Conservation (phyloP, 2,329 filamentous ascomycete genomes). For the Periglandula ipomoeae region DNA sequence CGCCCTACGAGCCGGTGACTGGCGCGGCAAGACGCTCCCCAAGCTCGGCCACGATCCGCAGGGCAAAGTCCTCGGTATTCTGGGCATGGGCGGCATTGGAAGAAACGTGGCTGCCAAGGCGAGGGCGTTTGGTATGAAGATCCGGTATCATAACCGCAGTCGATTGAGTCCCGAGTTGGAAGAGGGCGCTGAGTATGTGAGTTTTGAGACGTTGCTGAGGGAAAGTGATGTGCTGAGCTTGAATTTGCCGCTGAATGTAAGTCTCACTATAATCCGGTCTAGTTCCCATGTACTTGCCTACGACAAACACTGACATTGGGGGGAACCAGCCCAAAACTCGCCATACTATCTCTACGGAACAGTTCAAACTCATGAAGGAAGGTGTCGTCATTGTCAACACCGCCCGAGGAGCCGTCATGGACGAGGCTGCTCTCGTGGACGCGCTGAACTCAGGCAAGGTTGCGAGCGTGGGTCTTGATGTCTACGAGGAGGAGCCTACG, state of each 20-base stretch:
- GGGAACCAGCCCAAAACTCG: slow-evolving; percentile 47
- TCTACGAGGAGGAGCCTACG: slow-evolving; percentile 73
- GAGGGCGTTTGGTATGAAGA: slow-evolving; percentile 64
- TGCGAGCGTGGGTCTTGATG: slow-evolving; percentile 64
- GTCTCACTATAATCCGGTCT: slow-evolving; percentile 29
- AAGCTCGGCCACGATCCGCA: slow-evolving; percentile 67
- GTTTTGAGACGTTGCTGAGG: slow-evolving; percentile 62
- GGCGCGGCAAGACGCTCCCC: slow-evolving; percentile 50
- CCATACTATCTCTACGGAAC: slow-evolving; percentile 62
- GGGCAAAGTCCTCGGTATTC: slow-evolving; percentile 68
- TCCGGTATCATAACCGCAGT: slow-evolving; percentile 66
- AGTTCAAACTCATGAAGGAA: slow-evolving; percentile 70
- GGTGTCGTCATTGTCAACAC: slow-evolving; percentile 76
- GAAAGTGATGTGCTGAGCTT: slow-evolving; percentile 70
- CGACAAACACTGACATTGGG: background rate
- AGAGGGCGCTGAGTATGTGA: slow-evolving; percentile 56
- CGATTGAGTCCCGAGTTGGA: slow-evolving; percentile 46
- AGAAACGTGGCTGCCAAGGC: slow-evolving; percentile 67
- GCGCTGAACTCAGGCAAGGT: slow-evolving; percentile 64
- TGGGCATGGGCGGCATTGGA: slow-evolving; percentile 83
- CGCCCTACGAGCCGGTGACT: slow-evolving; percentile 55
- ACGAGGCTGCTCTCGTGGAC: slow-evolving; percentile 69
- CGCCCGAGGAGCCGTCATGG: slow-evolving; percentile 71
- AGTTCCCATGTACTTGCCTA: background rate
- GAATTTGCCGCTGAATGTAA: slow-evolving; percentile 73